Base-by-base conservation (phyloP, 257 asterid genomes). In the Solanum dulcamara region DNA sequence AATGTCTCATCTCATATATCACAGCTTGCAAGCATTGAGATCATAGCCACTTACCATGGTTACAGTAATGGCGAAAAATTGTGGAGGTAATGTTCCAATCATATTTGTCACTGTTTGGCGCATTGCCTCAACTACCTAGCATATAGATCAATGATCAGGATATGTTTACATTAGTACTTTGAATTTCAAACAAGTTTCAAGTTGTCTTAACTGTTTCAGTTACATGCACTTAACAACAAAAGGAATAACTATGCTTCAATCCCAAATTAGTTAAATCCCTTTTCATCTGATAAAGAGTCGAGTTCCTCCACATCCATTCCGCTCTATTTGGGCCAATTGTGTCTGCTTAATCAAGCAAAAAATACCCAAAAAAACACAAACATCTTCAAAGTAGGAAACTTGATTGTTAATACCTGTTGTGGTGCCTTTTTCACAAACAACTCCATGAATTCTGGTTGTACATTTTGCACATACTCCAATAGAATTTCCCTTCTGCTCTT, bases 381-480 rank as follows among this genome's bases (percentile, higher is more conserved):
- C 22, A 4, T 66, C 30, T 26, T 62, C n/a, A 22, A 77, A 46
- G 83, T 26, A 26, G 6, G 38, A 46, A 77, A 46, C 38, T 77
- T 77, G 20, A 46, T 15, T 46, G 64, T 44, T 46, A 72, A 71
- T 87, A 97, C 99, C 97, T 93, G 98, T 92, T 90, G 96, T 5
- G 99, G 97, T 24, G 98, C 99, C 87, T 92, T 93, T 92, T 94
- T 95, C 83, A 92, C 91, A 62, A 97, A 97, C 91, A 97, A 74
- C 84, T 97, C 99, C 99, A 97, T 95, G 93, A 97, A 92, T 90
- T 95, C 98, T 60, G 99, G 99, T 88, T 97, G 89, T 71, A 97
- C 98, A 90, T 93, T 95, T 85, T 95, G 98, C 86, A 97, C 99
- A 83, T 97, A 97, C 88, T 97, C 99, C 91, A 97, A 85, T 53